These are phyloP conservation scores for Lactifluus echinatus DNA, from an alignment of 768 basidiomycete species.

Conservation along the genomic window DNA sequence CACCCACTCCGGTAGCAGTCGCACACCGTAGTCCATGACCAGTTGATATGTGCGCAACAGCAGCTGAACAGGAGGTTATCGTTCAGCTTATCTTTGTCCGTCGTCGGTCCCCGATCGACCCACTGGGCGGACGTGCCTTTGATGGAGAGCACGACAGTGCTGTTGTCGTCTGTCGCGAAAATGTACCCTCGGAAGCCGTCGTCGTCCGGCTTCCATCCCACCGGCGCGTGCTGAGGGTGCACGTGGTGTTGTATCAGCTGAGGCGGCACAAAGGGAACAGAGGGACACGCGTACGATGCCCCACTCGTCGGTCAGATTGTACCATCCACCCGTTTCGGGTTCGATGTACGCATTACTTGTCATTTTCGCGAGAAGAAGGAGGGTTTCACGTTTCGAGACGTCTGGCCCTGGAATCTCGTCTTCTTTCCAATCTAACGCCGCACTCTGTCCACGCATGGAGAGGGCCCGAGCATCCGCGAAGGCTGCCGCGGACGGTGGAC, in stretches of 20 bases:
- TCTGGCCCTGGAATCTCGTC: conserved; percentile 63
- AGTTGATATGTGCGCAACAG: conserved; percentile 92
- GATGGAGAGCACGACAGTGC: conserved; percentile 78
- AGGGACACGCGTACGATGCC: conserved; percentile 39
- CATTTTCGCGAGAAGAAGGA: conserved; percentile 83
- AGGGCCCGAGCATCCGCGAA: conserved; percentile 30
- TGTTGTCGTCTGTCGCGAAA: conserved; percentile 76
- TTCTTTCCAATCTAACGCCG: conserved; percentile 51
- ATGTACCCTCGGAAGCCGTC: conserved; percentile 91
- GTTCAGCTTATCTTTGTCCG: conserved; percentile 85
- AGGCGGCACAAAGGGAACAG: not conserved
- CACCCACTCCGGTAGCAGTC: conserved; percentile 69
- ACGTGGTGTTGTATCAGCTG: not conserved
- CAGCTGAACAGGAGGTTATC: conserved; percentile 95
- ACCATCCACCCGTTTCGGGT: conserved; percentile 54
- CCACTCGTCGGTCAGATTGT: conserved; percentile 54
- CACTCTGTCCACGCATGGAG: conserved; percentile 34
- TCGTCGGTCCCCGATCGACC: conserved; percentile 74
- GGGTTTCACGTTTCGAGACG: conserved; percentile 57
- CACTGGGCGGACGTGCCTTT: conserved; percentile 86
- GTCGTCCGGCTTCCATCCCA: conserved; percentile 86
- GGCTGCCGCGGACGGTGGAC: conserved; percentile 36
- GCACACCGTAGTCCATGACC: conserved; percentile 91
- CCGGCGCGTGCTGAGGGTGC: conserved; percentile 50
- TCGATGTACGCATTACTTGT: conserved; percentile 71